phyloP scores from a whole-genome alignment of 2,329 filamentous ascomycete genomes.

The Ceratocystis diversiconidia region DNA sequence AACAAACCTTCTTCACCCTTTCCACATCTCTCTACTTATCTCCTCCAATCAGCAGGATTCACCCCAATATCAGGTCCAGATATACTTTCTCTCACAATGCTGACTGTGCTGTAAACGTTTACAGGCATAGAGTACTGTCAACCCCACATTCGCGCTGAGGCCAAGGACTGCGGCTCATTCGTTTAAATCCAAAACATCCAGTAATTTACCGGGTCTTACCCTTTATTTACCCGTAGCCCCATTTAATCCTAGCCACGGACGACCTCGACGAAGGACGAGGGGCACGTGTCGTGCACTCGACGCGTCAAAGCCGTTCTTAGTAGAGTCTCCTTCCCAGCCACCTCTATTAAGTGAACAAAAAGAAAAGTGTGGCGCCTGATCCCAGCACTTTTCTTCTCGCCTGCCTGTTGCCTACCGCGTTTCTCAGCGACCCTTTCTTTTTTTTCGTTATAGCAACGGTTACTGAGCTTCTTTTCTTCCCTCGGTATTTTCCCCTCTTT shows the following conservation, averaged over 20 bases:
- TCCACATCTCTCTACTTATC: too few relatives aligned
- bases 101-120: too few relatives aligned
- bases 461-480: slow-evolving; percentile 6
- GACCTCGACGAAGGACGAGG: not conserved
- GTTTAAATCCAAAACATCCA: not conserved
- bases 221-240: not conserved
- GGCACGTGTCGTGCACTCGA: not conserved
- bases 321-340: slow-evolving; percentile 9
- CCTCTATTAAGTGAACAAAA: slow-evolving; percentile 5
- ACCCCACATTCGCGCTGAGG: too few relatives aligned
- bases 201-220: not conserved
- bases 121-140: too few relatives aligned
- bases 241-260: not conserved
- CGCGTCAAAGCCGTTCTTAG: not conserved
- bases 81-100: too few relatives aligned
- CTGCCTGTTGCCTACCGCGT: not conserved
- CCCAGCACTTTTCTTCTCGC: not conserved
- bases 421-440: slow-evolving; percentile 4
- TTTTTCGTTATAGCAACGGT: slow-evolving; percentile 4
- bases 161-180: too few relatives aligned
- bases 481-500: slow-evolving; percentile 5
- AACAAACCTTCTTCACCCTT: too few relatives aligned
- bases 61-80: too few relatives aligned
- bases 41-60: too few relatives aligned
- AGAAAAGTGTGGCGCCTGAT: not conserved